Base-by-base conservation (phyloP, 768 basidiomycete genomes). In the Tulasnella sp. region DNA sequence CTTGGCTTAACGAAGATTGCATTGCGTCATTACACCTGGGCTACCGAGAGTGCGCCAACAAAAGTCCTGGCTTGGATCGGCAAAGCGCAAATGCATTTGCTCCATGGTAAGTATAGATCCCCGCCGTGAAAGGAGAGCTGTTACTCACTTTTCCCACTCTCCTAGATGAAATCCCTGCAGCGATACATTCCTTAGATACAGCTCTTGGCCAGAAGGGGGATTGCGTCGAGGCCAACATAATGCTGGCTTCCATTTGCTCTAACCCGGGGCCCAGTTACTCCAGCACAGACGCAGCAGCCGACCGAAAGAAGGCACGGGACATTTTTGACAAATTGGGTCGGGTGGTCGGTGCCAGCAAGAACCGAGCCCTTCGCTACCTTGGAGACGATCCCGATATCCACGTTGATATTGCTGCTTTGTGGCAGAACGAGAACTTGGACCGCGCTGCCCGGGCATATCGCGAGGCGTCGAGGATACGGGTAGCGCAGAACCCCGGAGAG, bases 181-280 rank as follows among this genome's bases (percentile, higher is more conserved):
- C 96, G 18, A 94, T 96, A 71, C 93, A 95, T 83, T 93, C 93
- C 0, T 89, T 95, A 14, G 95, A 97, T 82, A 92, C 89, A 1
- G 87, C 96, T 46, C 86, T 95, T 38, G 91, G 93, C 81, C 48
- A 76, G 34, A 52, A 71, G 19, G 56, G 68, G 27, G 40, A 79
- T 84, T 36, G 84, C 84, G 85, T 93, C 6, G 97, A 98, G 86
- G 96, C 96, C 3, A 92, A 91, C 12, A 92, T 93, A 21, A 92
- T 97, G 86, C 91, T 98, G 56, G 97, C 96, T 4, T 94, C 95
- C 1, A 89, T 99, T 10, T 91, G 95, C n/a, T 92, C 93, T 0
- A 89, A 91, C 84, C 91, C 93, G 4, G 90, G 96, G 78, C 93
- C 93, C 2, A 94, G 93, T 74, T 90, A 94, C 40, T 92, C 92